Base-by-base conservation (phyloP, 129 eudicot species). In the Arctium lappa region DNA sequence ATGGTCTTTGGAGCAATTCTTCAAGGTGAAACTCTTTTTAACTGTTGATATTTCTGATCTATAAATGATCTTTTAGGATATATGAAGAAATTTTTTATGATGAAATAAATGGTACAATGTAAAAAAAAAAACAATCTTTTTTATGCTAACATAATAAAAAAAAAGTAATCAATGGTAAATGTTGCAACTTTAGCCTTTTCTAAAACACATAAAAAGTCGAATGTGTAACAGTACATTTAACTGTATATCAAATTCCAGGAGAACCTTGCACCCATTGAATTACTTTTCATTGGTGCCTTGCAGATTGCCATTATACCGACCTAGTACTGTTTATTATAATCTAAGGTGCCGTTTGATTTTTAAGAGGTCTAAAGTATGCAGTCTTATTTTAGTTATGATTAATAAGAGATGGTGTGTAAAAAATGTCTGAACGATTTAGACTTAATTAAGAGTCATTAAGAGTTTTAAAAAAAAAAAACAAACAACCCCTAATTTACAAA, bases 1-100 rank as follows among this genome's bases (percentile, higher is more conserved):
- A 46, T 82, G 89, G 87, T 32, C 92, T 91, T 30, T 95, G 99
- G 99, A 91, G 90, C 86, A 91, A 91, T 84, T 95, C 97, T 37
- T 95, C 99, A 37, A 92, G 99, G 99, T 95, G 78, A 71, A 76
- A 33, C 76, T n/a, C 27, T 44, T 68, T 40, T 22, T 4, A 73
- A 42, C 71, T 73, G 60, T 65, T 46, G 68, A 37, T 27, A 74
- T 39, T 74, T 73, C 16, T 73, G 70, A 39, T 60, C 72, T 62
- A 40, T 69, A 38, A 38, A 38, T 50, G 65, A 56, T 56, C 65
- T 40, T 32, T 15, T 69, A 29, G 40, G 73, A 56, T 77, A 72
- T 33, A 38, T 72, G 39, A 56, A 72, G 69, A 62, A 73, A 4
- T 66, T 50, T 69, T 77, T 69, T 83, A 53, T 71, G 74, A 73